Percentiles rank a stretch among this genome's conserved stretches.
Evolutionary conservation across 208 protist species (phyloP).

Genomic region (Crithidia expoeki): DNA sequence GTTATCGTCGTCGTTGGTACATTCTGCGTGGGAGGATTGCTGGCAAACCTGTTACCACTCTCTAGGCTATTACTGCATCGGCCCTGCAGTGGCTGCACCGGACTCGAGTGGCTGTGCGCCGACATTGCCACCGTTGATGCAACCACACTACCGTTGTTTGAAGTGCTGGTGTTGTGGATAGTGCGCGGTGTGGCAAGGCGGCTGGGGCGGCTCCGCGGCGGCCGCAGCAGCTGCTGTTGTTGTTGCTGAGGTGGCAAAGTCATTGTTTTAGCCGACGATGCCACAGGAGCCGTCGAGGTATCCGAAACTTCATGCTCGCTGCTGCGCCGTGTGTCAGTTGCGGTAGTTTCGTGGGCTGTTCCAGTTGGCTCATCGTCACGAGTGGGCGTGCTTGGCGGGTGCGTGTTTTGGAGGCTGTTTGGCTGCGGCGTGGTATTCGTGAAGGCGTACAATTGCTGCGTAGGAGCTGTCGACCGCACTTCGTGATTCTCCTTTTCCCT

Average conservation of each 20-base stretch:
- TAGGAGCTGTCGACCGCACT: background rate
- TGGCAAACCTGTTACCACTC: background rate
- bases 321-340: background rate
- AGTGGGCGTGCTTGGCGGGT: background rate
- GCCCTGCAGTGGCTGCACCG: background rate
- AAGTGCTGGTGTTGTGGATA: background rate
- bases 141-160: background rate
- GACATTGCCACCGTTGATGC: background rate
- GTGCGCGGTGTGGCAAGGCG: conserved; percentile 12
- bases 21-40: background rate
- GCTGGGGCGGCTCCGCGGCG: background rate
- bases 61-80: background rate
- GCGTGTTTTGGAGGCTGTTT: conserved; percentile 7
- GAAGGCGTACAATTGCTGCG: background rate
- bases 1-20: background rate
- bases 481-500: background rate
- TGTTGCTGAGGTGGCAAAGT: background rate
- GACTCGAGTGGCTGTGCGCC: conserved; percentile 4
- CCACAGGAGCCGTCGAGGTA: background rate
- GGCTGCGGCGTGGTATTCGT: background rate
- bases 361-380: background rate
- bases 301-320: background rate
- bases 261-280: background rate
- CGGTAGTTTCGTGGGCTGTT: background rate
- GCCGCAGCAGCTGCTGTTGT: conserved; percentile 4